Evolutionary conservation across 345 rosid genomes (phyloP).

Genomic region (Pelargonium nanum): DNA sequence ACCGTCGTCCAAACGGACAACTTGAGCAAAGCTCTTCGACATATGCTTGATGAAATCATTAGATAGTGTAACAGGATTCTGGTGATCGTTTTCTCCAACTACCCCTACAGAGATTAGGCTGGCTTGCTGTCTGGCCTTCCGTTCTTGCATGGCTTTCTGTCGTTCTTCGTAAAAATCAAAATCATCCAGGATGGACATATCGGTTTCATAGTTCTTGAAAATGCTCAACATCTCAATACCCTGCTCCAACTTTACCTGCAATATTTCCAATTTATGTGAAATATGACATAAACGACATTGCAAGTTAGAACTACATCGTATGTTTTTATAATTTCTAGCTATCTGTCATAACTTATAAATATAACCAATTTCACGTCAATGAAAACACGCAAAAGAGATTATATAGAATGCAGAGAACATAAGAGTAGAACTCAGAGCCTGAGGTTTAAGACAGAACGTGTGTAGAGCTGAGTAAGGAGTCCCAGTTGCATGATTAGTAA

Average conservation of each 20-base stretch:
- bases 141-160: slow-evolving; percentile 68
- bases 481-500: no score
- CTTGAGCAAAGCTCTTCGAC: slow-evolving; percentile 72
- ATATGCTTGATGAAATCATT: slow-evolving; percentile 62
- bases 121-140: slow-evolving; percentile 64
- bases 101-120: slow-evolving; percentile 35
- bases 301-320: neutral
- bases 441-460: no score
- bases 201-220: slow-evolving; percentile 58
- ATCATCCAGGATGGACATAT: slow-evolving; percentile 72
- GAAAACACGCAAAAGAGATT: no score
- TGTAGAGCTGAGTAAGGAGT: no score
- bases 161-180: slow-evolving; percentile 81
- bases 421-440: neutral
- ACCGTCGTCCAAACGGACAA: slow-evolving; percentile 57
- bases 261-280: neutral
- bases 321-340: neutral
- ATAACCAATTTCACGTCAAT: no score
- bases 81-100: slow-evolving; percentile 47
- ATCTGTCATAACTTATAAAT: neutral
- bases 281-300: no score
- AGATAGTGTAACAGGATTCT: slow-evolving; percentile 26
- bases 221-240: slow-evolving; percentile 71
- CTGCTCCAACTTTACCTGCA: slow-evolving; percentile 73
- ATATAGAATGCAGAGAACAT: no score